These are phyloP conservation scores for Syncephalastrum sp. DNA, from an alignment of 371 early-diverging fungal species.

Conservation along the genomic window DNA sequence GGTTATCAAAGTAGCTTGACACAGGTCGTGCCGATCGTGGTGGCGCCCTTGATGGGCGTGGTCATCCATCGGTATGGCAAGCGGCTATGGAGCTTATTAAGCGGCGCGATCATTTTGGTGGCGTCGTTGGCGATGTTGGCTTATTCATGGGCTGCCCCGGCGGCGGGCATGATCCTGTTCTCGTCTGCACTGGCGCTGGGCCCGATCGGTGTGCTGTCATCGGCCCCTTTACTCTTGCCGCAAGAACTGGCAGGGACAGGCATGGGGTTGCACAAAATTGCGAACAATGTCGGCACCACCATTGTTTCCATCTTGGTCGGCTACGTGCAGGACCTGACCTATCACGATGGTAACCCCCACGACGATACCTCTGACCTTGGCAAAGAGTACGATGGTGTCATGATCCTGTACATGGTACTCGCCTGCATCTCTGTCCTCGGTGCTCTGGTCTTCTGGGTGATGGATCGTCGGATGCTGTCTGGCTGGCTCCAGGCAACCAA, in stretches of 20 bases:
- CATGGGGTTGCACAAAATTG: slow-evolving; percentile 51
- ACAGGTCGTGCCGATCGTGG: slow-evolving; percentile 51
- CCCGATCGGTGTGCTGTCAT: slow-evolving; percentile 42
- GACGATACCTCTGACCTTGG: slow-evolving; percentile 31
- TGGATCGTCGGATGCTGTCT: slow-evolving; percentile 29
- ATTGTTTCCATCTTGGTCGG: slow-evolving; percentile 50
- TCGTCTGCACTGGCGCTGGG: slow-evolving; percentile 45
- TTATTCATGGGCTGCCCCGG: slow-evolving; percentile 37
- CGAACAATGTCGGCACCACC: slow-evolving; percentile 49
- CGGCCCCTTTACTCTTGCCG: slow-evolving; percentile 40
- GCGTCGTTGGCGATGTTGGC: slow-evolving; percentile 34
- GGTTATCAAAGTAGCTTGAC: slow-evolving; percentile 58
- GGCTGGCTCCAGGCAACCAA: slow-evolving; percentile 44
- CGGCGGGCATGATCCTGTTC: slow-evolving; percentile 48
- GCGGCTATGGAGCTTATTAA: slow-evolving; percentile 38
- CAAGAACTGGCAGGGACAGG: slow-evolving; percentile 47
- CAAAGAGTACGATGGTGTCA: slow-evolving; percentile 43
- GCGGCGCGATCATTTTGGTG: slow-evolving; percentile 35
- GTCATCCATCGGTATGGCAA: slow-evolving; percentile 53
- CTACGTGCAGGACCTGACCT: slow-evolving; percentile 50
- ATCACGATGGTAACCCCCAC: slow-evolving; percentile 39
- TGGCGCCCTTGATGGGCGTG: slow-evolving; percentile 54
- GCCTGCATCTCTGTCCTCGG: slow-evolving; percentile 19
- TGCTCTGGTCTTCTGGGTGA: slow-evolving; percentile 26
- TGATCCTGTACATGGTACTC: slow-evolving; percentile 38